Conservation (phyloP, 2,329 filamentous ascomycete genomes). For the Aurifilum marmelostoma region DNA sequence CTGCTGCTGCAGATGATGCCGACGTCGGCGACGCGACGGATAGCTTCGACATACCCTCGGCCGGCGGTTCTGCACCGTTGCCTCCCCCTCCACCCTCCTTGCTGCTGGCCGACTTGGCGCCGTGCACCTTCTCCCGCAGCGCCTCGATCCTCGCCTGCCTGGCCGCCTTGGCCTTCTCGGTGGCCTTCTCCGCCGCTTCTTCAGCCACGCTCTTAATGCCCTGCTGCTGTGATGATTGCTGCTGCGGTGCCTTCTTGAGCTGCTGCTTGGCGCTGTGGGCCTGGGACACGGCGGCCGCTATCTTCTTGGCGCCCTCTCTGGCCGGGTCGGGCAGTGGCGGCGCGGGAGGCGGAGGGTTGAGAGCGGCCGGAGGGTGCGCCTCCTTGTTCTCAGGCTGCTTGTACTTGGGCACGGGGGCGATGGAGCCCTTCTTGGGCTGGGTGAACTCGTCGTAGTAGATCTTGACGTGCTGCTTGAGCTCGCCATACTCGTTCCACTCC, state of each 20-base stretch:
- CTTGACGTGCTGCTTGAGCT: slow-evolving; percentile 83
- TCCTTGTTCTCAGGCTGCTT: slow-evolving; percentile 43
- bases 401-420: slow-evolving; percentile 46
- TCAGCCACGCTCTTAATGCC: slow-evolving; percentile 62
- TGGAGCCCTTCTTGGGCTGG: slow-evolving; percentile 58
- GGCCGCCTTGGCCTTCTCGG: slow-evolving; percentile 68
- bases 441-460: slow-evolving; percentile 67
- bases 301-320: slow-evolving; percentile 30
- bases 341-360: slow-evolving; percentile 32
- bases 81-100: slow-evolving; percentile 22
- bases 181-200: slow-evolving; percentile 66
- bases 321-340: slow-evolving; percentile 32
- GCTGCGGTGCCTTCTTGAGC: slow-evolving; percentile 28
- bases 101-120: slow-evolving; percentile 39
- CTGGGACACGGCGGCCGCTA: slow-evolving; percentile 24
- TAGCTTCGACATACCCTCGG: slow-evolving; percentile 26
- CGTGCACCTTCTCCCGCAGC: slow-evolving; percentile 59
- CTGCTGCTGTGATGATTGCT: slow-evolving; percentile 36
- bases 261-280: slow-evolving; percentile 34
- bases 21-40: slow-evolving; percentile 19
- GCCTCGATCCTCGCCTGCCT: slow-evolving; percentile 61
- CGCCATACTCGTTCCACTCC: slow-evolving; percentile 99
- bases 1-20: slow-evolving; percentile 13
- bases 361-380: slow-evolving; percentile 33
- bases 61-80: slow-evolving; percentile 25